phyloP scores from a whole-genome alignment of 306 rosid genomes.

The Corylus heterophylla region DNA sequence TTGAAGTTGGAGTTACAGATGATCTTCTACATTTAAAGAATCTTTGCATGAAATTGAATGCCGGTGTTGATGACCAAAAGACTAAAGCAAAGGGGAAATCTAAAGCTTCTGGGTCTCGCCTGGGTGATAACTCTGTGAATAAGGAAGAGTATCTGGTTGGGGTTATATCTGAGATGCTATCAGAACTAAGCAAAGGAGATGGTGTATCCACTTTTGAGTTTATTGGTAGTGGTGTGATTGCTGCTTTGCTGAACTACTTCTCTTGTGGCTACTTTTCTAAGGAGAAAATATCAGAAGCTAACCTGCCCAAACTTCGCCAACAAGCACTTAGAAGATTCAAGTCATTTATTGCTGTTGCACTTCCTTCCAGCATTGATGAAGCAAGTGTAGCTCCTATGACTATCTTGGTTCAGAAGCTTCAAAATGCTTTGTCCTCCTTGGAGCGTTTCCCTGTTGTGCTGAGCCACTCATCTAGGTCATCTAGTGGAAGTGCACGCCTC shows the following conservation, averaged over 20 bases:
- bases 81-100: constrained; percentile 79
- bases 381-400: constrained; percentile 63
- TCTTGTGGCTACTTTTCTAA: constrained; percentile 89
- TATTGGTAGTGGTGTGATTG: constrained; percentile 94
- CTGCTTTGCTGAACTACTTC: constrained; percentile 81
- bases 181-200: constrained; percentile 91
- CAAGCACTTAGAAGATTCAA: constrained; percentile 83
- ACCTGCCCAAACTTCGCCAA: constrained; percentile 79
- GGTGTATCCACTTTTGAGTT: constrained; percentile 99
- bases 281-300: constrained; percentile 67
- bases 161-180: constrained; percentile 79
- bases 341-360: constrained; percentile 83
- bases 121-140: constrained; percentile 45
- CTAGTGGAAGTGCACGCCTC: constrained; percentile 87
- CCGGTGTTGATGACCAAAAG: constrained; percentile 75
- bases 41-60: constrained; percentile 77
- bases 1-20: constrained; percentile 86
- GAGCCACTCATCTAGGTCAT: constrained; percentile 92
- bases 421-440: constrained; percentile 92
- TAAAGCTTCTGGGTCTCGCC: constrained; percentile 63
- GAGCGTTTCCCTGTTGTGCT: constrained; percentile 97
- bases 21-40: constrained; percentile 79
- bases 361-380: constrained; percentile 51
- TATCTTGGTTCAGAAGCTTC: constrained; percentile 91
- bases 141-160: constrained; percentile 73